A percentile compares a stretch with the other conserved stretches of the same genome.
These are phyloP conservation scores for Lentinula edodes DNA, from an alignment of 768 basidiomycete genomes.

Conservation along the genomic window DNA sequence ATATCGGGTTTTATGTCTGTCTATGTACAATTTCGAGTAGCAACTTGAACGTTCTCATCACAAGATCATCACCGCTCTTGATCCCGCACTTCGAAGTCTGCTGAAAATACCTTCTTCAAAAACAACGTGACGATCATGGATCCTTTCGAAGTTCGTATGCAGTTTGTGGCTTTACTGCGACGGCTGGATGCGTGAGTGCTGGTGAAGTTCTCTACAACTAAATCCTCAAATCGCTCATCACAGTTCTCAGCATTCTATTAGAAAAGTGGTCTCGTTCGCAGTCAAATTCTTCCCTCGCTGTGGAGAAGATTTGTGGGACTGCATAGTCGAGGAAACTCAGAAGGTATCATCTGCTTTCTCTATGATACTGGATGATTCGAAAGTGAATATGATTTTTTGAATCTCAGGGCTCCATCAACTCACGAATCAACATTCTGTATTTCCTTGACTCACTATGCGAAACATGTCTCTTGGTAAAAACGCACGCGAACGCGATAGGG, in stretches of 20 bases:
- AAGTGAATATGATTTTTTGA: background rate
- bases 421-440: constrained; percentile 90
- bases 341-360: constrained; percentile 44
- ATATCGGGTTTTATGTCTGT: no score
- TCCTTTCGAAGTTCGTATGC: constrained; percentile 70
- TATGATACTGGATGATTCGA: background rate
- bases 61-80: no score
- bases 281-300: constrained; percentile 80
- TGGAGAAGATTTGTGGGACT: constrained; percentile 93
- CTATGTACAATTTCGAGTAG: no score
- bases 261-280: constrained; percentile 80
- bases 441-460: constrained; percentile 88
- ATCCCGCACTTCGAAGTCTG: no score
- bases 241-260: constrained; percentile 83
- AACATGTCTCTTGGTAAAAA: constrained; percentile 62
- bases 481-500: constrained; percentile 40
- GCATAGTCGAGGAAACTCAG: constrained; percentile 84
- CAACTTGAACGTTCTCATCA: no score
- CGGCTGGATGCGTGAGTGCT: constrained; percentile 59
- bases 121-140: constrained; percentile 34
- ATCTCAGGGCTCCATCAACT: constrained; percentile 69
- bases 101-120: no score
- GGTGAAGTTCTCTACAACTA: constrained; percentile 1
- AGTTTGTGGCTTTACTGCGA: constrained; percentile 57
- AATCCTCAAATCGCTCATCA: constrained; percentile 16